These are phyloP conservation scores for Blastobotrys petasosporus DNA, from an alignment of 1,139 yeast species.

Conservation along the genomic window DNA sequence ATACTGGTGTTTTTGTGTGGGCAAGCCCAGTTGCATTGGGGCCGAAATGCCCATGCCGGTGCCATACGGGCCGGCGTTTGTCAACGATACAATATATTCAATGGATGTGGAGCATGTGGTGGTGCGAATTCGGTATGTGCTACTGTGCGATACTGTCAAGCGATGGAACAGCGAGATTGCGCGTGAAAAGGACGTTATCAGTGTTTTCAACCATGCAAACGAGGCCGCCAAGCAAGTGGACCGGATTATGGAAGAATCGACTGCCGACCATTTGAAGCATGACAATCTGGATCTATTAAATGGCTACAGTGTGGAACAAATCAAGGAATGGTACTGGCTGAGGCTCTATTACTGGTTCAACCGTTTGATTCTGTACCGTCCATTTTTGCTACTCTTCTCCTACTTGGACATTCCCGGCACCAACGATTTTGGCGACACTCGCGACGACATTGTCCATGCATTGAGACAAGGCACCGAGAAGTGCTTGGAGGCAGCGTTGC, in stretches of 20 bases:
- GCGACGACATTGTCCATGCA: slow-evolving; percentile 4
- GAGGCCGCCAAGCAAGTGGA: slow-evolving; percentile 4
- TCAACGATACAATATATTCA: slow-evolving; percentile 6
- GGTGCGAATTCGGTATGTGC: slow-evolving; percentile 2
- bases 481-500: slow-evolving; percentile 12
- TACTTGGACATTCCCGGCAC: slow-evolving; percentile 9
- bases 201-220: not conserved
- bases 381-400: slow-evolving; percentile 41
- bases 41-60: slow-evolving; percentile 9
- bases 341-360: slow-evolving; percentile 55
- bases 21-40: slow-evolving; percentile 14
- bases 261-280: slow-evolving; percentile 1
- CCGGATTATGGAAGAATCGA: not conserved
- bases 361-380: slow-evolving; percentile 79
- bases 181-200: slow-evolving; percentile 1
- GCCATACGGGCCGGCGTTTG: slow-evolving; percentile 10
- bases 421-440: slow-evolving; percentile 4
- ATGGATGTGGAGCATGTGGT: slow-evolving; percentile 9
- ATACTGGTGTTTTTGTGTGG: slow-evolving; percentile 17
- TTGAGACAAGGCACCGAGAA: slow-evolving; percentile 7
- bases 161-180: not conserved
- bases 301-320: slow-evolving; percentile 1
- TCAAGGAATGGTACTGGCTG: slow-evolving; percentile 14
- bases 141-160: slow-evolving; percentile 1
- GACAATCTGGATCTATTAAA: not conserved